A percentile compares a stretch with the other conserved stretches of the same genome.
phyloP scores from a whole-genome alignment of 805 yeast species.

The Barnettozyma sucrosica region DNA sequence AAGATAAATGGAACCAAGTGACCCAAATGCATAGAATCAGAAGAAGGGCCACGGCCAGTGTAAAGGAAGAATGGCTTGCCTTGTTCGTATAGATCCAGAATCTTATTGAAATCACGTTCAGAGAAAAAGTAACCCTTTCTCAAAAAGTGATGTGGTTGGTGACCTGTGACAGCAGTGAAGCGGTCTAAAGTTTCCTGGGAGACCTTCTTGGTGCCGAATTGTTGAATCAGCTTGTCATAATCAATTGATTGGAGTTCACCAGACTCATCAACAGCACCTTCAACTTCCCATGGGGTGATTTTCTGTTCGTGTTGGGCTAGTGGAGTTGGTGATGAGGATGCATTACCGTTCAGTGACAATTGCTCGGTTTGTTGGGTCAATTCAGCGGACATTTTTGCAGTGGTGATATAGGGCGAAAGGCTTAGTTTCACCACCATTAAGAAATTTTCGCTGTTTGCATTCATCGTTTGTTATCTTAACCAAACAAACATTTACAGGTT shows the following conservation, averaged over 20 bases:
- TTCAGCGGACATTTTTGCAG: conserved; percentile 8
- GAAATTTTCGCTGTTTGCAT: background rate
- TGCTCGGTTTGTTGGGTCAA: conserved; percentile 3
- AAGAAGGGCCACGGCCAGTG: conserved; percentile 96
- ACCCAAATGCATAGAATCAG: conserved; percentile 93
- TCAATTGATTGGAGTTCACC: conserved; percentile 90
- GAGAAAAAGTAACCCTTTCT: conserved; percentile 90
- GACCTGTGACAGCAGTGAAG: conserved; percentile 81
- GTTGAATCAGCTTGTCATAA: conserved; percentile 78
- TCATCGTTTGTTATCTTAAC: background rate
- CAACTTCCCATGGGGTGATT: conserved; percentile 98
- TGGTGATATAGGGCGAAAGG: background rate
- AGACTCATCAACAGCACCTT: conserved; percentile 90
- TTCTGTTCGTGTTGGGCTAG: conserved; percentile 14
- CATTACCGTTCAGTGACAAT: background rate
- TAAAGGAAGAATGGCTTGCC: conserved; percentile 93
- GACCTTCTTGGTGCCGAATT: conserved; percentile 81
- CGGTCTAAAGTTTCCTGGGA: conserved; percentile 65
- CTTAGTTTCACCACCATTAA: background rate
- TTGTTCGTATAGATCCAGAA: conserved; percentile 84
- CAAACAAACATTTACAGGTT: background rate
- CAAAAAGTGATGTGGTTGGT: conserved; percentile 83
- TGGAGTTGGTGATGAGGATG: background rate
- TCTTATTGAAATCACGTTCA: conserved; percentile 75
- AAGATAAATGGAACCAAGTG: conserved; percentile 94